Percentiles rank a stretch among this genome's conserved stretches.
Conservation (phyloP, 1,284 basidiomycete genomes). For the Tetrapyrgos nigripes region DNA sequence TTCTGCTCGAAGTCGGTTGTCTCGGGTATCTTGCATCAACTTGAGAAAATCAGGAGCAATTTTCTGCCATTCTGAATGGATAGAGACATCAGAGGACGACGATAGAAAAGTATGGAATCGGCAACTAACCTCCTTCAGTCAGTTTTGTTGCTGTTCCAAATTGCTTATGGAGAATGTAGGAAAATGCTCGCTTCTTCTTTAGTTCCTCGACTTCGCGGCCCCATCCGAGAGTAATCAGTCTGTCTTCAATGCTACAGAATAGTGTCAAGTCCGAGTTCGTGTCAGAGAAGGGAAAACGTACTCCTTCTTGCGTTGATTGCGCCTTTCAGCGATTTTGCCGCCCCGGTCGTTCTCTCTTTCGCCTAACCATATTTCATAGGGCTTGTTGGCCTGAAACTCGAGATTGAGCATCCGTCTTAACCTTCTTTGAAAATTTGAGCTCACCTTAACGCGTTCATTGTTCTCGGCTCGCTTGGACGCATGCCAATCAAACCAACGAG, state of each 20-base stretch:
- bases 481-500: no score
- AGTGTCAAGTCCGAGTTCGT: background rate
- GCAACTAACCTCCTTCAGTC: background rate
- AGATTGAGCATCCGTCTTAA: no score
- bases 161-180: background rate
- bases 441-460: background rate
- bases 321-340: background rate
- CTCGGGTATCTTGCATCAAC: background rate
- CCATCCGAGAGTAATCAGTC: constrained; percentile 3
- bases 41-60: background rate
- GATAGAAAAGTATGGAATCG: no score
- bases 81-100: no score
- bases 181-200: background rate
- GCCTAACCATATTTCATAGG: background rate
- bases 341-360: background rate
- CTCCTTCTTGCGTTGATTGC: background rate
- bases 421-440: background rate
- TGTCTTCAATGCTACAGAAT: background rate
- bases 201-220: background rate
- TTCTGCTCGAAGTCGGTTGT: background rate
- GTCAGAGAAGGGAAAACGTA: background rate
- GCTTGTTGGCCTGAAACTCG: background rate
- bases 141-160: background rate
- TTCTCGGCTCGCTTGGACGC: background rate
- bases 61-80: background rate